Percentiles rank a stretch among this genome's conserved stretches.
These are phyloP conservation scores for Talaromyces sp. DNA, from an alignment of 2,329 filamentous ascomycete genomes.

Conservation along the genomic window DNA sequence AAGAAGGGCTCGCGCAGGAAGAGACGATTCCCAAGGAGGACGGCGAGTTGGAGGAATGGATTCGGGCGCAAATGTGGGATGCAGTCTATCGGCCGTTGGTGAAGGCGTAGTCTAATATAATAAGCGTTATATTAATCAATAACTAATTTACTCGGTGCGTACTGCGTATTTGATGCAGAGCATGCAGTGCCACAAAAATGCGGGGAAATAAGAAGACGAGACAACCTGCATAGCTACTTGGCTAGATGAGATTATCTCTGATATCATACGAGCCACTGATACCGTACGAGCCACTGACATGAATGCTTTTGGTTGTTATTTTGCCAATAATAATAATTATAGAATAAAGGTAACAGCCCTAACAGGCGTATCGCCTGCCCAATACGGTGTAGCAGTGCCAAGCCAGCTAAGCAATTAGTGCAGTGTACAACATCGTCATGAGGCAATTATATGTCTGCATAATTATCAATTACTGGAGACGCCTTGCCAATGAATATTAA, in stretches of 20 bases:
- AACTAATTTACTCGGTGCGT: not conserved
- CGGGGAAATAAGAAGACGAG: not conserved
- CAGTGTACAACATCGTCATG: too few relatives aligned
- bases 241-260: too few relatives aligned
- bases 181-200: not conserved
- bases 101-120: conserved; percentile 2
- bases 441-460: too few relatives aligned
- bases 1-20: conserved; percentile 62
- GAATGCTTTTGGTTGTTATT: too few relatives aligned
- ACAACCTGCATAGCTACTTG: not conserved
- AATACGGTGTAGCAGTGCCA: too few relatives aligned
- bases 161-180: not conserved
- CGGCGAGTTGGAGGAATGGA: conserved; percentile 32
- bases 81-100: conserved; percentile 28
- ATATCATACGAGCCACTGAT: not conserved
- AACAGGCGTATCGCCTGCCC: not conserved
- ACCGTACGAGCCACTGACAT: not conserved
- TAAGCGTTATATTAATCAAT: not conserved
- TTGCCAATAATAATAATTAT: too few relatives aligned
- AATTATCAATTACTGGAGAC: too few relatives aligned
- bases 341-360: too few relatives aligned
- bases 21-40: conserved; percentile 54
- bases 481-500: too few relatives aligned
- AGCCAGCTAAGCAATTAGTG: too few relatives aligned
- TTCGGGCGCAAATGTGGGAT: conserved; percentile 39